Conservation (phyloP, 768 basidiomycete genomes). For the Phanerochaete carnosa region DNA sequence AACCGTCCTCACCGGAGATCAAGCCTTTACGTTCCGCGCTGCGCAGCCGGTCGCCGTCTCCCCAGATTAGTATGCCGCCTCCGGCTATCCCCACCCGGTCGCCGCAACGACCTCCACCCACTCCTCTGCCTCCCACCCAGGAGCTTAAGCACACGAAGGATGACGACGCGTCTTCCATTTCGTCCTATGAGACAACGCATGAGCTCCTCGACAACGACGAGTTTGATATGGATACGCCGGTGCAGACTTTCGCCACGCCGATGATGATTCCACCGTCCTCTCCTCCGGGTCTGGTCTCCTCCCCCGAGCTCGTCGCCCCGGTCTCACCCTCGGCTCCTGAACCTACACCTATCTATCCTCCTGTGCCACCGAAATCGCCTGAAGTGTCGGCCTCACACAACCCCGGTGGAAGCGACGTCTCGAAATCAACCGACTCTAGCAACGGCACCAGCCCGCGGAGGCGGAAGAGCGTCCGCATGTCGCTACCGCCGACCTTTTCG, state of each 20-base stretch:
- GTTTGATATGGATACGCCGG: slow-evolving; percentile 19
- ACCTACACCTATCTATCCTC: background rate
- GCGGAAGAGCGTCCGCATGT: slow-evolving; percentile 76
- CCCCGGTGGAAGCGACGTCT: slow-evolving; percentile 26
- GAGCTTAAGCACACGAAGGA: slow-evolving; percentile 4
- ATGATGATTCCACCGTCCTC: background rate
- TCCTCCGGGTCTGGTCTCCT: background rate
- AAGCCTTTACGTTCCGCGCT: slow-evolving; percentile 62
- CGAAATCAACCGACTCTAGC: slow-evolving; percentile 19
- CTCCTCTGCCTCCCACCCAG: background rate
- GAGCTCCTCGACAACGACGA: slow-evolving; percentile 46
- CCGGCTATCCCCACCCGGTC: slow-evolving; percentile 8
- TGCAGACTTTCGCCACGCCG: background rate
- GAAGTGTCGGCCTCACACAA: background rate
- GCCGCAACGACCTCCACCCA: slow-evolving; percentile 4
- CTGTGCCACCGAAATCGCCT: background rate
- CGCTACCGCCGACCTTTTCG: slow-evolving; percentile 73
- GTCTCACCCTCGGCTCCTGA: slow-evolving; percentile 7
- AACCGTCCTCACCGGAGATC: slow-evolving; percentile 34
- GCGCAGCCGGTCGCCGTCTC: slow-evolving; percentile 34
- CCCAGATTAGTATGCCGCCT: slow-evolving; percentile 7
- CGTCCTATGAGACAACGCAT: slow-evolving; percentile 65
- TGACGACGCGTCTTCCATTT: slow-evolving; percentile 47
- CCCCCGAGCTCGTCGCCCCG: slow-evolving; percentile 10
- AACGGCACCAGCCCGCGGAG: slow-evolving; percentile 24